These are phyloP conservation scores for Bonnemaisonia californica DNA, from an alignment of 31 red algal genomes.

Conservation along the genomic window DNA sequence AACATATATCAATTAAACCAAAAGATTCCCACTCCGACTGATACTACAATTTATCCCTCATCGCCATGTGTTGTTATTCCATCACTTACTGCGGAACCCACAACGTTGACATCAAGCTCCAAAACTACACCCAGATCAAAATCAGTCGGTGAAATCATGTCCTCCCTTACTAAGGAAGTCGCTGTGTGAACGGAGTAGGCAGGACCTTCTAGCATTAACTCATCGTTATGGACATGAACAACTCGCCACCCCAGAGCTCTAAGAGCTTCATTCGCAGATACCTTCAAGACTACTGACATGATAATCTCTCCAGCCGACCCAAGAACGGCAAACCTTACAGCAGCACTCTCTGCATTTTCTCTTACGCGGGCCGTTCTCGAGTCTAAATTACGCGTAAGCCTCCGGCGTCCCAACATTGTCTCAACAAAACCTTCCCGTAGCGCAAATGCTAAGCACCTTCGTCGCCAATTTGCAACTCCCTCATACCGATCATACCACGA, in stretches of 20 bases:
- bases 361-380: neutral
- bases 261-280: slow-evolving; percentile 11
- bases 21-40: no score
- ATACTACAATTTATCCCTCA: no score
- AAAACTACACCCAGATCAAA: neutral
- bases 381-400: neutral
- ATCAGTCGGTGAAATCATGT: neutral
- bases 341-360: neutral
- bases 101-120: neutral
- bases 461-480: slow-evolving; percentile 7
- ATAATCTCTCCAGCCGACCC: slow-evolving; percentile 21
- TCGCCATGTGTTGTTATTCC: no score
- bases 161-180: neutral
- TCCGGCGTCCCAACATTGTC: slow-evolving; percentile 16
- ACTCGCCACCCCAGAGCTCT: slow-evolving; percentile 22
- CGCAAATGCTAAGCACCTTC: neutral
- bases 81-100: neutral
- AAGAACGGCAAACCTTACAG: slow-evolving; percentile 1
- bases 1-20: no score
- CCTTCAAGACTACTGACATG: slow-evolving; percentile 1
- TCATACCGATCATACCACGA: neutral
- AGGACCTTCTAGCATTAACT: slow-evolving; percentile 33
- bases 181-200: slow-evolving; percentile 10
- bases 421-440: slow-evolving; percentile 1
- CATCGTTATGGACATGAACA: slow-evolving; percentile 8